A percentile compares a stretch with the other conserved stretches of the same genome.
Evolutionary conservation across 2,329 filamentous ascomycete genomes (phyloP).

Genomic region (Sclerotinia borealis): DNA sequence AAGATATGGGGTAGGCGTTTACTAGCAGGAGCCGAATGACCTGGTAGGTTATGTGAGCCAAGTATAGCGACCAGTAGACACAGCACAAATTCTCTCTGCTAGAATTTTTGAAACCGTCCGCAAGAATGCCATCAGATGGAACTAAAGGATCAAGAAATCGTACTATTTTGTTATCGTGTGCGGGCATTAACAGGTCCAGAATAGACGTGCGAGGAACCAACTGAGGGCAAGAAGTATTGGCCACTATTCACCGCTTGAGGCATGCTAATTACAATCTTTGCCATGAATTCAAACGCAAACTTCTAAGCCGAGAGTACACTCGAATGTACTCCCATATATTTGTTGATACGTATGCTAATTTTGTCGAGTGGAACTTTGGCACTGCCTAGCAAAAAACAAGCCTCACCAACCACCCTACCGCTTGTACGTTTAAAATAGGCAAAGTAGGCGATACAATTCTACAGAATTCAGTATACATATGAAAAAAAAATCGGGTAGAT

Average conservation of each 20-base stretch:
- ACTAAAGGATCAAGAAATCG: conserved; percentile 13
- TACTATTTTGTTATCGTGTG: conserved; percentile 22
- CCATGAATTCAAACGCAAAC: conserved; percentile 21
- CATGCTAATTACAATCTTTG: conserved; percentile 22
- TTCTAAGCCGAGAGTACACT: conserved; percentile 27
- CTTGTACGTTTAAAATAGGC: too few relatives aligned
- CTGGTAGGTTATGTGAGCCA: conserved; percentile 14
- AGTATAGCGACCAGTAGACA: conserved; percentile 16
- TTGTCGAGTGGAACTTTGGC: too few relatives aligned
- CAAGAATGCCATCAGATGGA: conserved; percentile 11
- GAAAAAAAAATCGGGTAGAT: too few relatives aligned
- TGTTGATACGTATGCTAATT: conserved; percentile 19
- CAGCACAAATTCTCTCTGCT: conserved; percentile 5
- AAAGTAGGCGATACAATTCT: too few relatives aligned
- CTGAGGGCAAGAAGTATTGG: conserved; percentile 21
- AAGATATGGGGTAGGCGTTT: background rate
- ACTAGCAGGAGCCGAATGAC: conserved; percentile 13
- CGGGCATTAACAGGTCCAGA: conserved; percentile 19
- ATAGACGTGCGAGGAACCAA: conserved; percentile 27
- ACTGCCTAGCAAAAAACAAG: too few relatives aligned
- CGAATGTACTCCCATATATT: conserved; percentile 14
- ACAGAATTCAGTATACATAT: too few relatives aligned
- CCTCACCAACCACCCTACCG: too few relatives aligned
- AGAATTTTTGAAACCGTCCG: conserved; percentile 18
- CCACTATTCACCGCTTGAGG: conserved; percentile 18